These are phyloP conservation scores for Solanum virginianum DNA, from an alignment of 257 asterid genomes.

Conservation along the genomic window DNA sequence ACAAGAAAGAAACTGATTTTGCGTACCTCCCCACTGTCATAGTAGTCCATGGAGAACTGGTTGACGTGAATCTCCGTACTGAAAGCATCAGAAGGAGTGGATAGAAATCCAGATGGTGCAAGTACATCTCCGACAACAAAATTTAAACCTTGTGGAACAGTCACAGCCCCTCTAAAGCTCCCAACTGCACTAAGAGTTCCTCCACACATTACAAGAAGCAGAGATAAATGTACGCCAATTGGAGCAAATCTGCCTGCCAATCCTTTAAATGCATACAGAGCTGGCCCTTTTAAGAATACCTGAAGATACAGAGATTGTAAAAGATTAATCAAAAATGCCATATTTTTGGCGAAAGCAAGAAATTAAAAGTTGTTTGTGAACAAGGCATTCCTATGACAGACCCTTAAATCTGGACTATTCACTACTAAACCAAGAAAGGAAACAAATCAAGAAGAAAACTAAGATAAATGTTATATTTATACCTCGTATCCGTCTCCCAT, in stretches of 20 bases:
- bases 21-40: constrained; percentile 82
- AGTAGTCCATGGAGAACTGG: constrained; percentile 79
- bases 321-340: not conserved
- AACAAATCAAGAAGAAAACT: not conserved
- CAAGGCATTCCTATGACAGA: not conserved
- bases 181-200: constrained; percentile 88
- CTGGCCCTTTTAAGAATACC: constrained; percentile 88
- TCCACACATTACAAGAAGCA: constrained; percentile 75
- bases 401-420: not conserved
- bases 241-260: constrained; percentile 82
- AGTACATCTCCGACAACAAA: constrained; percentile 74
- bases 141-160: constrained; percentile 92
- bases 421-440: not conserved
- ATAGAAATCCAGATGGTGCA: constrained; percentile 60
- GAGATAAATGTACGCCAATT: constrained; percentile 79
- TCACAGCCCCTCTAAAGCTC: constrained; percentile 72
- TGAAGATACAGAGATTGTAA: constrained; percentile 2
- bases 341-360: not conserved
- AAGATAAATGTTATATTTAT: not conserved
- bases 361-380: not conserved
- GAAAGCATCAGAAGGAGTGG: constrained; percentile 77
- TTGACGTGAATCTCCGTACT: constrained; percentile 80
- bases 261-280: constrained; percentile 85
- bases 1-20: not conserved
- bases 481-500: constrained; percentile 94